Base-by-base conservation (phyloP, 495 filamentous ascomycete genomes). In the Stereocaulon alpinum region DNA sequence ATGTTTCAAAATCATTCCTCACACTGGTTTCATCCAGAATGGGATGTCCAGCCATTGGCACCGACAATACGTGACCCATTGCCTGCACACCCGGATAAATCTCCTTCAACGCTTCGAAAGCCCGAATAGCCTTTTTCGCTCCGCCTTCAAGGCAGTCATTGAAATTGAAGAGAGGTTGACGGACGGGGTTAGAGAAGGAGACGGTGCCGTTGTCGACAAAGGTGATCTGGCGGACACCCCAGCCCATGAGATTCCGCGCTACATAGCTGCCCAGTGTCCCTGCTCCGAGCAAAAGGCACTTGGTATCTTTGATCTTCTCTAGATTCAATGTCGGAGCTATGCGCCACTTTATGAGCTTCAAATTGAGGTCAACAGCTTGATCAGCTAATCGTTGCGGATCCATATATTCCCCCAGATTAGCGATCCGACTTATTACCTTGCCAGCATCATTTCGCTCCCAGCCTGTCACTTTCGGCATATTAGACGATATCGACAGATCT, bases 271-370 rank as follows among this genome's bases (percentile, higher is more conserved):
- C 93, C 17, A 98, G 80, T 2, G 93, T 98, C 24, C 93, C 93
- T 14, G 93, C 91, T 24, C 93, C 93, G n/a, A 98, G 84, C 34
- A 98, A 74, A 44, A 98, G 81, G 67, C 93, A 98, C 64, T 84
- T 95, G 7, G 93, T 92, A 47, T 85, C 79, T 69, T 95, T 96
- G 66, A 97, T 88, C 53, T 79, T 83, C 12, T 95, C 89, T 14
- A 98, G 83, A 68, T 97, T 80, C 24, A 98, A 76, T 47, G 82
- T 82, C 7, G 93, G 93, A 20, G 91, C 88, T 58, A 98, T 88
- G 29, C 93, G 84, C 93, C 93, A 98, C 74, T 96, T 96, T 82
- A 98, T 98, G 55, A 98, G 79, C 72, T 96, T 97, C 60, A 96
- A 77, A 66, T 98, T 98, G 51, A 98, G 82, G 67, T 98, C 93